Percentiles rank a stretch among this genome's conserved stretches.
phyloP scores from a whole-genome alignment of 306 rosid genomes.

The Rubus idaeus region DNA sequence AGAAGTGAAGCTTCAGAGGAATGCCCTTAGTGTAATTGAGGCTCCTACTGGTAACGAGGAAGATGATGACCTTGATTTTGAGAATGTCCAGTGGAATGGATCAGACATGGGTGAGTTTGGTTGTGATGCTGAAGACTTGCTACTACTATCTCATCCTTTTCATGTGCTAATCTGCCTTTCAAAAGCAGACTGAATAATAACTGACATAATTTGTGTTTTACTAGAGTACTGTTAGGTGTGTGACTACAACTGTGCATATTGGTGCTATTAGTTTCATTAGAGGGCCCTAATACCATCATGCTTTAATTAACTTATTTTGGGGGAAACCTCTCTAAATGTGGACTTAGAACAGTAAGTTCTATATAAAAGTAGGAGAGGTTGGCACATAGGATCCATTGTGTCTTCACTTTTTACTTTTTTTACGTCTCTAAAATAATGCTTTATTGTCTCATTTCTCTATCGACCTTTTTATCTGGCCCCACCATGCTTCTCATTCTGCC shows the following conservation, averaged over 20 bases:
- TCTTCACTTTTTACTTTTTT: constrained; percentile 53
- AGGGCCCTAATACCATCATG: constrained; percentile 14
- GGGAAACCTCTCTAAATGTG: constrained; percentile 36
- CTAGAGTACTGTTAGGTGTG: constrained; percentile 15
- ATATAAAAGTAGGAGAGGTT: constrained; percentile 41
- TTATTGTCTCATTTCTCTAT: constrained; percentile 44
- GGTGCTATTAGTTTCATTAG: constrained; percentile 8
- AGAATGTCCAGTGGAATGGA: constrained; percentile 76
- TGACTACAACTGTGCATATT: constrained; percentile 19
- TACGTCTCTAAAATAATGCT: constrained; percentile 30
- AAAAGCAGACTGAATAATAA: too few relatives aligned
- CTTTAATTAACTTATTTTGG: constrained; percentile 32
- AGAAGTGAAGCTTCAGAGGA: constrained; percentile 95
- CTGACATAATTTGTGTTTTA: constrained; percentile 28
- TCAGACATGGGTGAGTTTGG: constrained; percentile 80
- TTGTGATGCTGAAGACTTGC: background rate
- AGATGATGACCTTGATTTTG: constrained; percentile 91
- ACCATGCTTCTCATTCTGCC: constrained; percentile 41
- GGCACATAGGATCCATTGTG: constrained; percentile 85
- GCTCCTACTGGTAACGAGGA: constrained; percentile 97
- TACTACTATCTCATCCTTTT: constrained; percentile 1
- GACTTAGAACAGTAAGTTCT: constrained; percentile 29
- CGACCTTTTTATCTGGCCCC: constrained; percentile 41
- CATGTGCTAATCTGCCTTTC: constrained; percentile 1
- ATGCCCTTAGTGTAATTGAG: constrained; percentile 96